phyloP scores from a whole-genome alignment of 192 early-diverging fungal species.

The Nowakowskiella sp. region DNA sequence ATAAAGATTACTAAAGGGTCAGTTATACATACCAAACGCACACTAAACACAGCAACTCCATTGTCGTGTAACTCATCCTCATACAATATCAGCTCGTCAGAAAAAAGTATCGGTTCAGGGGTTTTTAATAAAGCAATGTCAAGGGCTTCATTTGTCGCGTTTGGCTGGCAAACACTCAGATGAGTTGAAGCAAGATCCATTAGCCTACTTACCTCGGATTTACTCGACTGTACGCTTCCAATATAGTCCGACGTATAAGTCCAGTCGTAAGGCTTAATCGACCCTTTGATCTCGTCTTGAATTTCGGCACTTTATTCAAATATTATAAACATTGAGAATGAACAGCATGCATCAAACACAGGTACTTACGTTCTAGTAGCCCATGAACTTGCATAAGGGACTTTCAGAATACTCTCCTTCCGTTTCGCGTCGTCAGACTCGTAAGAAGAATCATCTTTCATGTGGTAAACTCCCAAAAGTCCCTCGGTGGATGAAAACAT shows the following conservation, averaged over 20 bases:
- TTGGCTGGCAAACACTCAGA: not conserved
- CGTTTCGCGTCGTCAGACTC: constrained; percentile 56
- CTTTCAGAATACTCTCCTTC: no score
- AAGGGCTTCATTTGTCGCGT: constrained; percentile 39
- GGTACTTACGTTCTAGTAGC: constrained; percentile 56
- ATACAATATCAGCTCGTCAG: constrained; percentile 87
- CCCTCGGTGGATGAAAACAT: constrained; percentile 67
- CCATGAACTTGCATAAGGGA: constrained; percentile 83
- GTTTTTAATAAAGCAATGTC: constrained; percentile 67
- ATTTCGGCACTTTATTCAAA: not conserved
- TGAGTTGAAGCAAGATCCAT: not conserved
- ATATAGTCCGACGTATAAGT: constrained; percentile 81
- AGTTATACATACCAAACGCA: constrained; percentile 63
- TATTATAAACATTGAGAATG: not conserved
- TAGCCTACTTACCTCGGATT: no score
- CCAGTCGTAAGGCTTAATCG: constrained; percentile 96
- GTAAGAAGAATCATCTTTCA: constrained; percentile 57
- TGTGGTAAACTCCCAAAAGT: constrained; percentile 24
- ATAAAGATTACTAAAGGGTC: no score
- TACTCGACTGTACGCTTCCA: constrained; percentile 41
- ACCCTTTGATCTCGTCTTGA: constrained; percentile 60
- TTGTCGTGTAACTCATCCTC: constrained; percentile 98
- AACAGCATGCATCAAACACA: constrained; percentile 2
- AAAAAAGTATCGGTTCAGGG: constrained; percentile 85
- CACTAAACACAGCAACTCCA: constrained; percentile 70